Evolutionary conservation across 192 early-diverging fungal species (phyloP), one percentile per base, ranked within the genome.

Genomic region (Backusella westeae): DNA sequence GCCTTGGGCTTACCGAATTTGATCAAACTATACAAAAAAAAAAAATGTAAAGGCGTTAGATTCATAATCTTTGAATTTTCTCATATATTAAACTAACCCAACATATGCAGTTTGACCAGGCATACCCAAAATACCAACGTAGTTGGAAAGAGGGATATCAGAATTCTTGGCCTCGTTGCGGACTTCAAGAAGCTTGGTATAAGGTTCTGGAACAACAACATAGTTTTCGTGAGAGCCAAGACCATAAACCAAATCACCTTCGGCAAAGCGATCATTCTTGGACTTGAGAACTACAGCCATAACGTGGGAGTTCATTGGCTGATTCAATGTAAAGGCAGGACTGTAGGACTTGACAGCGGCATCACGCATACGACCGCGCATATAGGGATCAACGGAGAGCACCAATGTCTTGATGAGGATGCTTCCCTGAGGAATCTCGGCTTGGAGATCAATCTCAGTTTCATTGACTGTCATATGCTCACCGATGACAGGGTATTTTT

Each of bases 321-420:
- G 69, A 46, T 91, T 91, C 8, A 93, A n/a, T 9, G 65, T 36
- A 78, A 88, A 93, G 12, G 83, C 67, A 10, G 74, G 38, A 26
- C 84, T 66, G 74, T 91, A 87, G 8, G 78, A 78, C 32, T 83
- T 85, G 2, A 75, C 77, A 7, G 69, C 72, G 32, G 77, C 44
- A 1, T 74, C 75, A 42, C 88, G 81, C 87, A 96, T 94, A 72
- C 91, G 89, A 26, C 84, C 84, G 46, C 86, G 84, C 89, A 92
- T 89, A 82, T 95, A 95, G 5, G 92, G 93, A 80, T 94, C 93
- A 19, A 94, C 76, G 4, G 91, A 93, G n/a, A 95, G 73, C 56
- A 85, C 89, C 23, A 89, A 83, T 44, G 85, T 85, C 41, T 92
- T 90, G 3, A 94, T 69, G 34, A 93, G 53, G 53, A 85, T 72